Evolutionary conservation across 352 stramenopile species (phyloP).

Genomic region (Globisporangium apiculatum): DNA sequence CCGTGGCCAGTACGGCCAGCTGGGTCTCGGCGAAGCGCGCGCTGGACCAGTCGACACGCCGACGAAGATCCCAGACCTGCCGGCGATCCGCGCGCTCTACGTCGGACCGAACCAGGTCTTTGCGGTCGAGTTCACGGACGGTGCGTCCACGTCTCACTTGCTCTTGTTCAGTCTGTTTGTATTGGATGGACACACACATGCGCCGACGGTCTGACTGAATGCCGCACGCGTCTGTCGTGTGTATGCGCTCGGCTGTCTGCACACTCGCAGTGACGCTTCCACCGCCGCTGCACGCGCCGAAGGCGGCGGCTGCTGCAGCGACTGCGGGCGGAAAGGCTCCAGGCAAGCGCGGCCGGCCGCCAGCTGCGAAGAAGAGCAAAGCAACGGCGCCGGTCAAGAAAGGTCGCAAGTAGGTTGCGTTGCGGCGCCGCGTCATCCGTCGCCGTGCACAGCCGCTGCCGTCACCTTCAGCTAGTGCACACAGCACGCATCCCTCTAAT

Average conservation of each 20-base stretch:
- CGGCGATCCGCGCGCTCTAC: constrained; percentile 53
- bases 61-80: constrained; percentile 45
- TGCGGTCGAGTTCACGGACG: constrained; percentile 65
- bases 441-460: no score
- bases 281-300: constrained; percentile 16
- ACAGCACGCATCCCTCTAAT: no score
- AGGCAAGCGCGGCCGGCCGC: constrained; percentile 1
- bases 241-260: neutral
- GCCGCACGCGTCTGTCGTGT: neutral
- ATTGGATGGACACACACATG: neutral
- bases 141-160: constrained; percentile 18
- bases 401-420: constrained; percentile 1
- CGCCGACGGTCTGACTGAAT: no score
- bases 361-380: constrained; percentile 4
- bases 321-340: constrained; percentile 15
- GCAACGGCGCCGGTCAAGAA: constrained; percentile 5
- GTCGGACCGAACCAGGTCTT: constrained; percentile 73
- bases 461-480: no score
- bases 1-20: constrained; percentile 55
- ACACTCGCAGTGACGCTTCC: constrained; percentile 38
- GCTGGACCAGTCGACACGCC: constrained; percentile 26
- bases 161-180: constrained; percentile 1
- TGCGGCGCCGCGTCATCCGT: no score
- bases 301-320: constrained; percentile 9
- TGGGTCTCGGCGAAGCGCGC: constrained; percentile 44